A percentile compares a stretch with the other conserved stretches of the same genome.
These are phyloP conservation scores for Scedosporium minutisporum DNA, from an alignment of 2,329 filamentous ascomycete species.

Conservation along the genomic window DNA sequence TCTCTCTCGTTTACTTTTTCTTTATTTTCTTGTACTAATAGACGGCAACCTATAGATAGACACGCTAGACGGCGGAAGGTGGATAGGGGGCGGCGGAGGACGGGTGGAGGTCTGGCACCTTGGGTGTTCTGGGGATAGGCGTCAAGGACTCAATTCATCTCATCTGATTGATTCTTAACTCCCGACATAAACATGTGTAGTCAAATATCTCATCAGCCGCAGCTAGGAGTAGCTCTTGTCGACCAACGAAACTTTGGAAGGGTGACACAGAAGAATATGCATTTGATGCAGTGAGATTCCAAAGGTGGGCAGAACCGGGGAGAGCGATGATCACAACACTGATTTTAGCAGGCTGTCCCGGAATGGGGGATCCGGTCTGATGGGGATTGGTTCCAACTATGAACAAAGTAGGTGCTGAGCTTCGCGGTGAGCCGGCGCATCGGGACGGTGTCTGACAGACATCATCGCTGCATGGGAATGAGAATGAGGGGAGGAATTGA, in stretches of 20 bases:
- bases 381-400: too few relatives aligned
- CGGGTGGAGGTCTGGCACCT: neutral
- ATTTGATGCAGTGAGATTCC: neutral
- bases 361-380: too few relatives aligned
- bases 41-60: neutral
- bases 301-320: neutral
- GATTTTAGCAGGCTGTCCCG: neutral
- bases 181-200: too few relatives aligned
- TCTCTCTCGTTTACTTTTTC: too few relatives aligned
- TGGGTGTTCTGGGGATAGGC: neutral
- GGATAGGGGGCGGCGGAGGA: neutral
- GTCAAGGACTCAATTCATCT: neutral
- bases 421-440: too few relatives aligned
- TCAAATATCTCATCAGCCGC: too few relatives aligned
- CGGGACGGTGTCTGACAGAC: too few relatives aligned
- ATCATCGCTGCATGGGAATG: too few relatives aligned
- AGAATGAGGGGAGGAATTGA: too few relatives aligned
- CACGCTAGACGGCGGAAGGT: neutral
- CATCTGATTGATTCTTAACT: neutral
- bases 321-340: neutral
- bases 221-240: too few relatives aligned
- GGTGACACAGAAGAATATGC: neutral
- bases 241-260: neutral
- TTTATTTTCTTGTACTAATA: neutral
- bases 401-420: too few relatives aligned